Base-by-base conservation (phyloP, 768 basidiomycete species). In the Myochromella boudieri region DNA sequence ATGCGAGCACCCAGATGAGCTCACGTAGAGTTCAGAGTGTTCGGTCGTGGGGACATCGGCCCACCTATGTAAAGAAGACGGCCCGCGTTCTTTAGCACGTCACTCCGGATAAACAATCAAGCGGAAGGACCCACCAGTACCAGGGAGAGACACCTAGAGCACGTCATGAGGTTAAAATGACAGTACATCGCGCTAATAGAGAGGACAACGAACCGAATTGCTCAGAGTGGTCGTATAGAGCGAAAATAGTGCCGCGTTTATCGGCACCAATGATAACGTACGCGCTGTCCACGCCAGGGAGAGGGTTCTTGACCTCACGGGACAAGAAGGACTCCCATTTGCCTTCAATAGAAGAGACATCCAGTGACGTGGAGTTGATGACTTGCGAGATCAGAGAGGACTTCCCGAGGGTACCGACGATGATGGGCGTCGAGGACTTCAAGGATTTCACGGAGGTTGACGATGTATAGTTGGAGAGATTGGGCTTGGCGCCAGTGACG, bases 261-360 rank as follows among this genome's bases (percentile, higher is more conserved):
- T 87, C 85, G 1, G 81, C 70, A 9, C 85, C 85, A 50, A 83
- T 72, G 41, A 89, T 77, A 31, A 87, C 78, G 63, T 86, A 82
- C 24, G 81, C 85, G 43, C 74, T 75, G 20, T 68, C 62, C 17
- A 85, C 70, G 3, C 80, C 82, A 32, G 80, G 75, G 2, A 83
- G 62, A 4, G 82, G 81, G 47, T 80, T 77, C 33, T 69, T 63
- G 5, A 84, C 78, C 34, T 77, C 72, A 40, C 65, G 65, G 2
- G 78, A 67, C 51, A 79, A 58, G 63, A 78, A 87, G 0, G 78
- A 60, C 57, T 87, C 87, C 87, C 87, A 87, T 50, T 81, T 69
- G 2, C 84, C 84, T 46, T 77, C 59, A 37, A 87, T 72, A 0
- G 68, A 67, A 5, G 79, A 78, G 3, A 81, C 77, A 53, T 84